Percentiles rank a stretch among this genome's conserved stretches.
These are phyloP conservation scores for Solanum microdontum DNA, from an alignment of 257 asterid genomes.

Conservation along the genomic window DNA sequence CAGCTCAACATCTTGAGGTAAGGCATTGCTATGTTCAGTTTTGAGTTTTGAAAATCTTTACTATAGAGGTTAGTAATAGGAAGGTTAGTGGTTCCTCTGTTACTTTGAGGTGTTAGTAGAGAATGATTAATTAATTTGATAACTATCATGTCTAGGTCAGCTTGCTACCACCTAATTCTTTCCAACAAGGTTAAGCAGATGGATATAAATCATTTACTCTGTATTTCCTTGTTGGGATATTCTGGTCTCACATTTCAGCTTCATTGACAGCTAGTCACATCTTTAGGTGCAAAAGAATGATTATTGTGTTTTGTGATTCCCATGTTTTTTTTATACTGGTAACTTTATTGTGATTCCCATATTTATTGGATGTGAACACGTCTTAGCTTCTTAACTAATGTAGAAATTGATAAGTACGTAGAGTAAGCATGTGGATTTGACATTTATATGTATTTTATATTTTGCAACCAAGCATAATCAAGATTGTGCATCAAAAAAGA, in stretches of 20 bases:
- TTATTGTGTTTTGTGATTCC: not conserved
- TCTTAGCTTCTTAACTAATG: not conserved
- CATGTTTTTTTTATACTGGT: not conserved
- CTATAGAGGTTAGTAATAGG: not conserved
- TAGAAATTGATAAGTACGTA: not conserved
- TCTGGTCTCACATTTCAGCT: not conserved
- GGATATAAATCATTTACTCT: not conserved
- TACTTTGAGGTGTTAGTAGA: not conserved
- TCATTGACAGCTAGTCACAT: not conserved
- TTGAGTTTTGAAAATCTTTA: not conserved
- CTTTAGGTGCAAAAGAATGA: not conserved
- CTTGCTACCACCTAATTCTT: not conserved
- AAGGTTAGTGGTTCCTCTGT: not conserved
- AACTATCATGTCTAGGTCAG: not conserved
- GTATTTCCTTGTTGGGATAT: not conserved
- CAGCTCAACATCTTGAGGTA: constrained; percentile 93
- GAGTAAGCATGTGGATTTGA: not conserved
- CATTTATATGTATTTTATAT: not conserved
- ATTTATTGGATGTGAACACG: not conserved
- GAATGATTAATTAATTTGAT: not conserved
- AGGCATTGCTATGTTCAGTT: not conserved
- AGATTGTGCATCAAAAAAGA: not conserved
- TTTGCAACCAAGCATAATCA: not conserved
- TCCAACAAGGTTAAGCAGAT: not conserved
- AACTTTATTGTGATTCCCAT: not conserved